Conservation (phyloP, 2,329 filamentous ascomycete genomes). For the Penicillium carneum region DNA sequence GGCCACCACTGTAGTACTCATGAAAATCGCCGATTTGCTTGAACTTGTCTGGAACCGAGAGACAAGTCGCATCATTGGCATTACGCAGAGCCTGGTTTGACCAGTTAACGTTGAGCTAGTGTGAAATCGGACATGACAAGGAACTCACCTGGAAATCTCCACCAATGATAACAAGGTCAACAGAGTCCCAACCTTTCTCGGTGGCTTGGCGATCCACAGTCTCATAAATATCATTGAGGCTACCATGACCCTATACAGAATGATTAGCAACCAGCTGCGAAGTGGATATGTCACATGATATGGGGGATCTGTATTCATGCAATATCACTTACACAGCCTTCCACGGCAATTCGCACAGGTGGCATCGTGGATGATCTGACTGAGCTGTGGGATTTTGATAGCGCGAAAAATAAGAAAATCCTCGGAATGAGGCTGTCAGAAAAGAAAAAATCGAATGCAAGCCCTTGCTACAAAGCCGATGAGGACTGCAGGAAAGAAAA, state of each 20-base stretch:
- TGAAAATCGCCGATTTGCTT: constrained; percentile 89
- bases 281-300: background rate
- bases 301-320: background rate
- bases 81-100: constrained; percentile 77
- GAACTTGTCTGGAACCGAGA: constrained; percentile 89
- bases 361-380: constrained; percentile 3
- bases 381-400: background rate
- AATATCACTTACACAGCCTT: constrained; percentile 75
- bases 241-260: constrained; percentile 78
- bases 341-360: constrained; percentile 74
- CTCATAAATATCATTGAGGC: constrained; percentile 87
- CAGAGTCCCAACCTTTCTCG: constrained; percentile 75
- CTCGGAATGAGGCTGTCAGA: background rate
- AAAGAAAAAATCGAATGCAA: background rate
- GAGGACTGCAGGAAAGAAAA: constrained; percentile 5
- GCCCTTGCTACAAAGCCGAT: background rate
- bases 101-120: background rate
- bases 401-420: background rate
- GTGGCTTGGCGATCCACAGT: constrained; percentile 74
- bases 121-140: constrained; percentile 17
- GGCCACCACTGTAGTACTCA: constrained; percentile 84
- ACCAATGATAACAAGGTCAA: constrained; percentile 92
- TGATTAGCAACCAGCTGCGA: constrained; percentile 22
- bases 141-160: constrained; percentile 84
- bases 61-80: constrained; percentile 82